Conservation (phyloP, 371 early-diverging fungal species). For the Mortierella sp. region DNA sequence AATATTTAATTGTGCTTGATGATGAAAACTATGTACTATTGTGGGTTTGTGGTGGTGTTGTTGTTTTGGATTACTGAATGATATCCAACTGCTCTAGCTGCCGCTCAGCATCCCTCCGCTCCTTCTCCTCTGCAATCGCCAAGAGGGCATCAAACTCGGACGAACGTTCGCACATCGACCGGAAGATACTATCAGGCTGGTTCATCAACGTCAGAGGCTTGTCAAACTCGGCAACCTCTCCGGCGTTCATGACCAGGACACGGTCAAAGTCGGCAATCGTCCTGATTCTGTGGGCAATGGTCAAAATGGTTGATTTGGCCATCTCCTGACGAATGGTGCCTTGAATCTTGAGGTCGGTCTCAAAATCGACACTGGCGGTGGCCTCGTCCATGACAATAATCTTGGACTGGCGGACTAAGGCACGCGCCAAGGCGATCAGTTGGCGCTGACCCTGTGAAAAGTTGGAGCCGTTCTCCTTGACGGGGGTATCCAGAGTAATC, state of each 20-base stretch:
- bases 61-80: not conserved
- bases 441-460: conserved; percentile 89
- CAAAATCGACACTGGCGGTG: conserved; percentile 83
- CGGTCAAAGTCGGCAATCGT: conserved; percentile 89
- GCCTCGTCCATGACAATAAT: conserved; percentile 89
- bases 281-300: conserved; percentile 81
- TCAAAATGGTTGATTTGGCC: conserved; percentile 68
- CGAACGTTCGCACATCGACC: conserved; percentile 76
- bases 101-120: conserved; percentile 31
- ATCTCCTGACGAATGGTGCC: conserved; percentile 79
- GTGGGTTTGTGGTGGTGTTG: not conserved
- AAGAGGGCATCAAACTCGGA: conserved; percentile 75
- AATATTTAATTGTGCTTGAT: not conserved
- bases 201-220: conserved; percentile 69
- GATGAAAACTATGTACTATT: conserved; percentile 1
- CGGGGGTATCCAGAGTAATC: conserved; percentile 65
- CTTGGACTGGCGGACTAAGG: conserved; percentile 74
- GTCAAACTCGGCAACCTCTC: conserved; percentile 75
- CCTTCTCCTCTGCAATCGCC: conserved; percentile 63
- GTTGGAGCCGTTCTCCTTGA: conserved; percentile 79
- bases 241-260: conserved; percentile 78
- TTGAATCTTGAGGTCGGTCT: conserved; percentile 76
- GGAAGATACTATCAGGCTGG: conserved; percentile 64
- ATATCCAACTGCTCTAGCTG: not conserved
- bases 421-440: conserved; percentile 85